Evolutionary conservation across 2,329 filamentous ascomycete genomes (phyloP).

Genomic region (Fusarium sp.): DNA sequence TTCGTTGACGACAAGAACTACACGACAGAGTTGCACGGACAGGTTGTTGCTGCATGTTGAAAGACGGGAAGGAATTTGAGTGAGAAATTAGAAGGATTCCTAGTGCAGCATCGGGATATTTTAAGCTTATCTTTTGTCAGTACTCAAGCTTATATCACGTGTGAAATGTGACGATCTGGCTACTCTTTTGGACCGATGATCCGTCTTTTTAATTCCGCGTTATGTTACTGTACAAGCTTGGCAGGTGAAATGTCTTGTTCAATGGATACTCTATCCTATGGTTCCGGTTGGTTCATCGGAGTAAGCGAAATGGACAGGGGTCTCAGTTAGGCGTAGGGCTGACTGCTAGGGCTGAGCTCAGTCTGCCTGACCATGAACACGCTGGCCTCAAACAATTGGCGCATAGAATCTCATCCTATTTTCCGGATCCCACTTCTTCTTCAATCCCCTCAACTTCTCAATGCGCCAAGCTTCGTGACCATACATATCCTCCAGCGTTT

Average conservation of each 20-base stretch:
- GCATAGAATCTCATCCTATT: constrained; percentile 44
- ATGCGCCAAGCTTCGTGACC: constrained; percentile 51
- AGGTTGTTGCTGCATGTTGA: constrained; percentile 1
- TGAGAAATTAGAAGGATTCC: neutral
- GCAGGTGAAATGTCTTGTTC: neutral
- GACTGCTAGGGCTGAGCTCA: constrained; percentile 1
- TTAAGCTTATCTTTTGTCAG: constrained; percentile 13
- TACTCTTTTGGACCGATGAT: neutral
- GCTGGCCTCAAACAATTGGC: constrained; percentile 29
- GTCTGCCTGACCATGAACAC: neutral
- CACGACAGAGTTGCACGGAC: constrained; percentile 18
- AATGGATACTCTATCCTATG: neutral
- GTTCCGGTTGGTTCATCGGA: neutral
- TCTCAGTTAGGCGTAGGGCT: constrained; percentile 4
- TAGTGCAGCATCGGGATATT: neutral
- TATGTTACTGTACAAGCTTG: neutral
- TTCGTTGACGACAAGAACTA: constrained; percentile 24
- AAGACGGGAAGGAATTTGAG: neutral
- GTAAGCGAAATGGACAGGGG: neutral
- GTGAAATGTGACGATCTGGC: neutral
- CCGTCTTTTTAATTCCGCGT: neutral
- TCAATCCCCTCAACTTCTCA: constrained; percentile 56
- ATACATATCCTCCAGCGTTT: constrained; percentile 19
- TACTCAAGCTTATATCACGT: constrained; percentile 19
- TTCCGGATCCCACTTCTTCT: constrained; percentile 59